Evolutionary conservation across 495 filamentous ascomycete genomes (phyloP).

Genomic region (Podospora bellae-mahoneyi): DNA sequence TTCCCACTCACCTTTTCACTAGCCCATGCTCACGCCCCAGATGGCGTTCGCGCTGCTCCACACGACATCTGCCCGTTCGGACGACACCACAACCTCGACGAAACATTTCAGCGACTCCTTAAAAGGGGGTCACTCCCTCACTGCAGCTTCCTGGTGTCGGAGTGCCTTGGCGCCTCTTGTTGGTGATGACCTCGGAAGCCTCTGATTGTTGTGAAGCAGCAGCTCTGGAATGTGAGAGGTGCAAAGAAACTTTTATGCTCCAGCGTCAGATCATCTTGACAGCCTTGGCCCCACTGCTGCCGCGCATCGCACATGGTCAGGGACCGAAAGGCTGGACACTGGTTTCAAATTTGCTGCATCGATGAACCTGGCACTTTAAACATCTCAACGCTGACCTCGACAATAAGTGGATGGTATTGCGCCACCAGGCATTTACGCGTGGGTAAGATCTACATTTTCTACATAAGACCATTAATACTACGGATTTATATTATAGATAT

Average conservation of each 20-base stretch:
- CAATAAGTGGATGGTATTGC: too few relatives aligned
- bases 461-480: too few relatives aligned
- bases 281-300: background rate
- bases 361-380: background rate
- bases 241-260: conserved; percentile 1
- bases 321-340: background rate
- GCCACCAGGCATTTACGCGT: too few relatives aligned
- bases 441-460: too few relatives aligned
- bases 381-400: background rate
- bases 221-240: background rate
- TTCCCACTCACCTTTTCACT: conserved; percentile 15
- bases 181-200: too few relatives aligned
- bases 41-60: conserved; percentile 16
- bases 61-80: conserved; percentile 16
- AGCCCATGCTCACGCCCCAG: conserved; percentile 7
- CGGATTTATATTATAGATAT: too few relatives aligned
- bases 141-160: background rate
- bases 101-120: conserved; percentile 5
- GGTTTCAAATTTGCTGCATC: background rate
- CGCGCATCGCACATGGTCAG: background rate
- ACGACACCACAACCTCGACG: conserved; percentile 14
- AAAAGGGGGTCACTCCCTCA: background rate
- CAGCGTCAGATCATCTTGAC: background rate
- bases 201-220: background rate
- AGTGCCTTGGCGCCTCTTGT: background rate